These are phyloP conservation scores for Colletotrichum brevisporum DNA, from an alignment of 2,329 filamentous ascomycete species.

Conservation along the genomic window DNA sequence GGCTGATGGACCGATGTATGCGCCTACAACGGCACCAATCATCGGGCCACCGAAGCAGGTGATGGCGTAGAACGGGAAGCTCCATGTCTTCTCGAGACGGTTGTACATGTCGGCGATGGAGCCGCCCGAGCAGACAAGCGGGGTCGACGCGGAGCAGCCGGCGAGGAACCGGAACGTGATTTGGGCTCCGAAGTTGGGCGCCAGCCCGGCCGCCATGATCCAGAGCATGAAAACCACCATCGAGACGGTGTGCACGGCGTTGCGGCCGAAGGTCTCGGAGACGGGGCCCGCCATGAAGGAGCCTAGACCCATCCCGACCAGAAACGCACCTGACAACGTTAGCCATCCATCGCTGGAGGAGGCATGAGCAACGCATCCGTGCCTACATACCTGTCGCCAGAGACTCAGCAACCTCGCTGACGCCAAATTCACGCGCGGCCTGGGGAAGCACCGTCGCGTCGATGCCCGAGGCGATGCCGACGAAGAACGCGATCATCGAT, in stretches of 20 bases:
- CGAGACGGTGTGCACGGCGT: conserved; percentile 55
- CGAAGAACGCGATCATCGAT: conserved; percentile 63
- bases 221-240: conserved; percentile 60
- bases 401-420: conserved; percentile 64
- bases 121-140: conserved; percentile 58
- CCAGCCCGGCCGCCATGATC: conserved; percentile 59
- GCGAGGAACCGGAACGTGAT: conserved; percentile 64
- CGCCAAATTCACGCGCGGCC: conserved; percentile 60
- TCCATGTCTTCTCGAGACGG: conserved; percentile 52
- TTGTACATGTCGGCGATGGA: conserved; percentile 58
- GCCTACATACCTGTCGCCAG: conserved; percentile 57
- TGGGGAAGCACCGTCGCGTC: conserved; percentile 63
- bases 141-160: conserved; percentile 61
- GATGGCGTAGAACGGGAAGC: conserved; percentile 62
- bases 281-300: conserved; percentile 54
- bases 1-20: conserved; percentile 74
- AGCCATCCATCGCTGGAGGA: not conserved
- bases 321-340: conserved; percentile 44
- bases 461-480: conserved; percentile 66
- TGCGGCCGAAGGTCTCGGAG: conserved; percentile 57
- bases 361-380: not conserved
- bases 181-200: conserved; percentile 57
- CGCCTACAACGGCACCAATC: conserved; percentile 63
- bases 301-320: conserved; percentile 55
- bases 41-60: conserved; percentile 57